Base-by-base conservation (phyloP, 768 basidiomycete species). In the Mycena leptocephala region DNA sequence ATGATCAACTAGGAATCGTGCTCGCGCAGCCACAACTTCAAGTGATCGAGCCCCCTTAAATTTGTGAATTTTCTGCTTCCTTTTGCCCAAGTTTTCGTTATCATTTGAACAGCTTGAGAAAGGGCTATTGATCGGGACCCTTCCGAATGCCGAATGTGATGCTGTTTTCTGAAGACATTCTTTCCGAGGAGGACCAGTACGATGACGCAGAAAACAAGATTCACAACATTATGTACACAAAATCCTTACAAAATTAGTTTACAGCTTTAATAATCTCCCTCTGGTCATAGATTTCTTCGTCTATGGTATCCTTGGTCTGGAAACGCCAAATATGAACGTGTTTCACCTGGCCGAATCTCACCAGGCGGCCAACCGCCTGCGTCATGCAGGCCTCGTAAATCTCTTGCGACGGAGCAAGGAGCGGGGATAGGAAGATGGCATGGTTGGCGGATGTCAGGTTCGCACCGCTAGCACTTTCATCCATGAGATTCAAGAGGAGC, bases 391-490 rank as follows among this genome's bases (percentile, higher is more conserved):
- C 95, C 53, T 93, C 92, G 81, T 98, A 98, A 58, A 95, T 93
- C 83, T 97, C 94, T 83, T 95, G 92, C 24, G 93, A 91, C 13
- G 91, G 90, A 0, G 96, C 93, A 43, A 97, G 93, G 46, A 99
- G 89, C 11, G 97, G 97, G 13, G 96, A 97, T 70, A 99, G 88
- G 89, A 99, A 99, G 82, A 98, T 94, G 43, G 96, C 97, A 81
- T 97, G 96, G 84, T 97, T 99, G 24, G 97, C 97, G 41, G 92
- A 93, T 4, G 97, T 98, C 82, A 99, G 86, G 83, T 99, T 99
- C 78, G 95, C 95, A 55, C 96, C 96, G 74, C 95, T 95, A n/a
- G 96, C 95, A 76, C 95, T 97, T 85, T 97, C 96, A 84, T 98
- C 96, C 92, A 95, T 97, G 76, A 98, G 95, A 79, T 96, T 96